Base-by-base conservation (phyloP, 768 basidiomycete species). In the Coprinellus micaceus region DNA sequence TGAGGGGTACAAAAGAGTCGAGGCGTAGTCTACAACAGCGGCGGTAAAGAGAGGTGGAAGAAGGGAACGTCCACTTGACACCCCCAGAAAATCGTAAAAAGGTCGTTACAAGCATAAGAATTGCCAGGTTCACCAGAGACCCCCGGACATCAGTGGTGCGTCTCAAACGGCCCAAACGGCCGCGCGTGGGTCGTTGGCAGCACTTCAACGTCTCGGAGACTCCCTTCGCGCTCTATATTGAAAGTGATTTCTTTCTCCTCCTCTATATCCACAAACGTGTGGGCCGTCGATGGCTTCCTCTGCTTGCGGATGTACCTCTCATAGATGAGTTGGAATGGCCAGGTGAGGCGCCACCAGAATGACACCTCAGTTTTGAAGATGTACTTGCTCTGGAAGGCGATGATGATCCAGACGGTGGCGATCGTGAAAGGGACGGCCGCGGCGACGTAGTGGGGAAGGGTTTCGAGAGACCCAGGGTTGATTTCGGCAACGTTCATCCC, bases 381-480 rank as follows among this genome's bases (percentile, higher is more conserved):
- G 46, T 72, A 66, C 33, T 71, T 74, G 60, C 72, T 75, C 59
- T 84, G 83, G 61, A 82, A 77, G 6, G 82, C 77, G 33, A 84
- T 67, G 29, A 83, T 74, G 19, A 80, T 62, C 82, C 84, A 86
- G n/a, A 77, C 58, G 9, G 82, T 81, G 11, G 76, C 54, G 6
- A 75, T 10, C 0, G 83, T 87, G 40, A 86, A 65, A 0, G 74
- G 63, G 7, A 84, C 37, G 1, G 82, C 77, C 1, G 66, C 69
- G 36, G 56, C 76, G 24, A 76, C 53, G 56, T 82, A 86, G 57
- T 75, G 74, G 2, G 58, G 12, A 12, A 83, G 59, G 2, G 78
- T 79, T 37, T 73, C 78, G 0, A 58, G 9, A 0, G 77, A 72
- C 17, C 63, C 49, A 0, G 53, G 67, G 11, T 63, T 66, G 50